Percentiles rank a stretch among this genome's conserved stretches.
Evolutionary conservation across 768 basidiomycete genomes (phyloP).

Genomic region (Phlegmacium glaucopus): DNA sequence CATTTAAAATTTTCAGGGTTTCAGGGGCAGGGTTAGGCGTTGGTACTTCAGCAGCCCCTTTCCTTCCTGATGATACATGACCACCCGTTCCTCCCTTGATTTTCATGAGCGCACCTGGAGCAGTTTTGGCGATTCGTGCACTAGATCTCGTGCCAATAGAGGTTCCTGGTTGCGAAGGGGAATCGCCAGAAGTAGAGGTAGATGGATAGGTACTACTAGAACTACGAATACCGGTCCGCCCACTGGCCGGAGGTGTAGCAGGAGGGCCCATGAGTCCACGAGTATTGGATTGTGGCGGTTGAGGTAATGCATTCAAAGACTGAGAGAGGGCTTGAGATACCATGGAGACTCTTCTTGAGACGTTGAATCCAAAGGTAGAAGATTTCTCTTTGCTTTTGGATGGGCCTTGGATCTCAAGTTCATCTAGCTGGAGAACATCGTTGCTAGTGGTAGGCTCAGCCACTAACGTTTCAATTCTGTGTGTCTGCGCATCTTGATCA

Average conservation of each 20-base stretch:
- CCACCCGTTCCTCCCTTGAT: conserved; percentile 12
- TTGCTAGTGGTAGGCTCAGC: conserved; percentile 10
- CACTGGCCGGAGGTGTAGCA: conserved; percentile 35
- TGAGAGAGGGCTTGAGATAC: conserved; percentile 61
- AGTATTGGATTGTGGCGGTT: conserved; percentile 25
- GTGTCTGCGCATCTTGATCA: background rate
- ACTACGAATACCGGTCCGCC: conserved; percentile 33
- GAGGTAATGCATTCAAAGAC: conserved; percentile 52
- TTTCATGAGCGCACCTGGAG: conserved; percentile 14
- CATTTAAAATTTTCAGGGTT: conserved; percentile 56
- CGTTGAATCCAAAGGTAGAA: conserved; percentile 24
- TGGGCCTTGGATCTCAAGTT: conserved; percentile 2
- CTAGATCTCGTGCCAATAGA: conserved; percentile 23
- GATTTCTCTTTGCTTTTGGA: conserved; percentile 31
- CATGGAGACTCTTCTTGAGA: conserved; percentile 53
- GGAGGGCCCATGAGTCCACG: conserved; percentile 45
- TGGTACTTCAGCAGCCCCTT: conserved; percentile 11
- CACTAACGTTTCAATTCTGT: conserved; percentile 10
- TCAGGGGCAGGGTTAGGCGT: conserved; percentile 24
- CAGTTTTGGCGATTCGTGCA: conserved; percentile 30
- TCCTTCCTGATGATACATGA: conserved; percentile 17
- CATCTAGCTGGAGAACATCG: conserved; percentile 9
- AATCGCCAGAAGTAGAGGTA: conserved; percentile 13
- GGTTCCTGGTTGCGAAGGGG: conserved; percentile 16
- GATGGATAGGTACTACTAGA: conserved; percentile 36